Base-by-base conservation (phyloP, 306 rosid species). In the Lupinus albus region DNA sequence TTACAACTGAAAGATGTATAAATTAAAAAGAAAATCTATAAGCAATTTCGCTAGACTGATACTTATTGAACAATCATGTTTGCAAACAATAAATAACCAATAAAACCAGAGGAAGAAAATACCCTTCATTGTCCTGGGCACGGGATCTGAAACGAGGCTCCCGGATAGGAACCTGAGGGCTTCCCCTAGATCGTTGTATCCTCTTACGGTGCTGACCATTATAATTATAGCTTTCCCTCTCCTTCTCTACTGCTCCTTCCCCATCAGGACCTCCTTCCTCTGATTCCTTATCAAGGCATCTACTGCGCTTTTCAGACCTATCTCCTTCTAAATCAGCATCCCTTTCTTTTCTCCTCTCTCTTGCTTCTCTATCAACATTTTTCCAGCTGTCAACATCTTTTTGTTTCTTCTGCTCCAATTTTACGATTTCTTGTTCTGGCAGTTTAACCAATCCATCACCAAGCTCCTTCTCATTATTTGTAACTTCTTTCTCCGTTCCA, bases 121-220 rank as follows among this genome's bases (percentile, higher is more conserved):
- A 92, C 98, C 95, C 95, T 71, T 92, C 98, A 69, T 75, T 87
- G 64, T 89, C 96, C 77, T 81, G 95, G 32, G 79, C 64, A 77
- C 67, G 87, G 44, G 92, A 46, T 78, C 84, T 83, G 58, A 84
- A 83, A 48, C 84, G 88, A 71, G 81, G 80, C 61, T 89, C 96
- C 33, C 88, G 86, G 61, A 77, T 87, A 21, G 79, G 83, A 36
- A 84, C 91, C 74, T 76, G 96, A 61, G 95, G 98, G 77, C 89
- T 84, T 30, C 82, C 95, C 75, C 96, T 84, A 54, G 96, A 83
- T 69, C 98, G 89, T 64, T 89, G 92, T 91, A 92, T 88, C 73
- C 95, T 84, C 78, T 83, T 92, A 25, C 93, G 95, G 44, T 87
- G 98, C 65, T 87, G 98, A 73, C 82, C 84, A 10, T 71, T 82